A percentile compares a stretch with the other conserved stretches of the same genome.
Conservation (phyloP, 148 eudicot species). For the Spergularia bocconei region DNA sequence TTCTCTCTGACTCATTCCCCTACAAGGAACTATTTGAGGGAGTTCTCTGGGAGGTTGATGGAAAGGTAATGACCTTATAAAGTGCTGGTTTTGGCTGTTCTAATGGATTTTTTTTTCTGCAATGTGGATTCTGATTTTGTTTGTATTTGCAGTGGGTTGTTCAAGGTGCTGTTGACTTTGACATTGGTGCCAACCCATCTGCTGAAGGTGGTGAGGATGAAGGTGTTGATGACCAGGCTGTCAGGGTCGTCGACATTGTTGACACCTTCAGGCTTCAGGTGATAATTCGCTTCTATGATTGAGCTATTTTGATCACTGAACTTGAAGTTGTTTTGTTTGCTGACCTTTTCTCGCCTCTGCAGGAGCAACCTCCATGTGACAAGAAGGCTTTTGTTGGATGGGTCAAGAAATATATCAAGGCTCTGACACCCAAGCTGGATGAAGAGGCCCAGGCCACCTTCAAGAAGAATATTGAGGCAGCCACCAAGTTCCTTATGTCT, state of each 20-base stretch:
- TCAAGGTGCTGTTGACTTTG: constrained; percentile 61
- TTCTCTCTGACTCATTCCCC: constrained; percentile 75
- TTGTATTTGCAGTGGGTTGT: constrained; percentile 67
- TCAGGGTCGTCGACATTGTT: constrained; percentile 49
- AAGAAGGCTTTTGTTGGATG: constrained; percentile 46
- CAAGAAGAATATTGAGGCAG: constrained; percentile 40
- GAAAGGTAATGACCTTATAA: constrained; percentile 53
- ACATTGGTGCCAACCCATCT: constrained; percentile 93
- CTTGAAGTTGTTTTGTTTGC: background rate
- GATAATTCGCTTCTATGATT: background rate
- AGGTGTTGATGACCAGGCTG: constrained; percentile 48
- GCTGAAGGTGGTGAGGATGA: constrained; percentile 81
- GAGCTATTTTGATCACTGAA: background rate
- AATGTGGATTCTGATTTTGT: background rate
- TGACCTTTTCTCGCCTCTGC: background rate
- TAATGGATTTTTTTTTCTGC: background rate
- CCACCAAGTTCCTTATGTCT: constrained; percentile 45
- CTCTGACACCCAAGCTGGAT: constrained; percentile 36
- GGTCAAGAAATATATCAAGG: constrained; percentile 50
- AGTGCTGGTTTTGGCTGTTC: no score
- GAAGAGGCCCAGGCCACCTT: constrained; percentile 31
- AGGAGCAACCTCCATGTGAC: constrained; percentile 58
- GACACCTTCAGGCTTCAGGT: constrained; percentile 55
- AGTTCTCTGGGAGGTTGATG: constrained; percentile 89
- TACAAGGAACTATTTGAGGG: constrained; percentile 75